Percentiles rank a stretch among this genome's conserved stretches.
Conservation (phyloP, 139 green algal species). For the Ettlia oleoabundans region DNA sequence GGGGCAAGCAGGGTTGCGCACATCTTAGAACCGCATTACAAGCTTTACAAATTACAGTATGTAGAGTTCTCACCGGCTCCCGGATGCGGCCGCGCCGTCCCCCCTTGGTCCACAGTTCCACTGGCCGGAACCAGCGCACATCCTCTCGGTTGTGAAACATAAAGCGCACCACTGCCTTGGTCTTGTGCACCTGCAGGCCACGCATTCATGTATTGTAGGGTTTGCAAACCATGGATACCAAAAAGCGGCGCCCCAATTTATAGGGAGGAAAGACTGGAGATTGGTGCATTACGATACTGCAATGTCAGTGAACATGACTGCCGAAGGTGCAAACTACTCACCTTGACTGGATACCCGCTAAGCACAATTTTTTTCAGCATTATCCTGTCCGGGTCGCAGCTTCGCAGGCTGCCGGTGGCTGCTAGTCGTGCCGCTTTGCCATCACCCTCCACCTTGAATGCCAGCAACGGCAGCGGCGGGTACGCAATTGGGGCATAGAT, state of each 20-base stretch:
- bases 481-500: constrained; percentile 91
- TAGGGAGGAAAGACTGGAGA: background rate
- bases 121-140: constrained; percentile 90
- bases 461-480: constrained; percentile 85
- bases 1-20: background rate
- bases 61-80: constrained; percentile 65
- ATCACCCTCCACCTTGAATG: constrained; percentile 75
- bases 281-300: too few relatives aligned
- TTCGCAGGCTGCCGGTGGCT: constrained; percentile 64
- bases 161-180: constrained; percentile 87
- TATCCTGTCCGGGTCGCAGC: constrained; percentile 86
- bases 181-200: constrained; percentile 75
- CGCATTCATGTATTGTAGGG: background rate
- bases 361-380: constrained; percentile 92
- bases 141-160: constrained; percentile 98
- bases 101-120: constrained; percentile 95
- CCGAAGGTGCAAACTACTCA: constrained; percentile 37
- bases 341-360: constrained; percentile 84
- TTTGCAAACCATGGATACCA: too few relatives aligned
- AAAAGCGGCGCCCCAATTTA: too few relatives aligned
- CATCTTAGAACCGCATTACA: too few relatives aligned
- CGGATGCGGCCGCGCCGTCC: constrained; percentile 91
- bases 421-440: constrained; percentile 12
- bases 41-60: background rate
- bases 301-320: too few relatives aligned